Evolutionary conservation across 768 basidiomycete species (phyloP).

Genomic region (Russula brevipes): DNA sequence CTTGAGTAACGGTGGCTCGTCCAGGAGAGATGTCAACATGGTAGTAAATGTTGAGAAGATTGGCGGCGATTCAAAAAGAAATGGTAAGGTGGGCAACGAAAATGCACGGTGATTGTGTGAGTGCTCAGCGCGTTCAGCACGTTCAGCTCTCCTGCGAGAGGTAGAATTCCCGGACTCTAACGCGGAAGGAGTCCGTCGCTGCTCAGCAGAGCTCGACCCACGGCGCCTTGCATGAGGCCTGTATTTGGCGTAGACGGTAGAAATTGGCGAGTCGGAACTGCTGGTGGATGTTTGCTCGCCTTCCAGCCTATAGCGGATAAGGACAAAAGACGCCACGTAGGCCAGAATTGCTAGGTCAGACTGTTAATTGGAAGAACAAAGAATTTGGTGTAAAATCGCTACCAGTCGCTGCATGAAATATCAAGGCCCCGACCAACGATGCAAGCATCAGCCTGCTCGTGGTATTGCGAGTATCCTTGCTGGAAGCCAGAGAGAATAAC

Average conservation of each 20-base stretch:
- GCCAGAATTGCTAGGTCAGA: constrained; percentile 16
- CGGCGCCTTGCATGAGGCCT: neutral
- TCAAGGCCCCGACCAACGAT: constrained; percentile 13
- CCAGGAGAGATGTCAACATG: neutral
- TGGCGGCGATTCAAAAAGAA: neutral
- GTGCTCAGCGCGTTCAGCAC: neutral
- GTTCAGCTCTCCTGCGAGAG: neutral
- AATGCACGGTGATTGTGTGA: neutral
- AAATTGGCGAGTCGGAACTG: neutral
- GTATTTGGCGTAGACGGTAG: constrained; percentile 7
- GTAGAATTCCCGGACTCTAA: constrained; percentile 10
- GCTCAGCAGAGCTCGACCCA: neutral
- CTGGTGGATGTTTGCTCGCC: neutral
- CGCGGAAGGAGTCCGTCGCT: neutral
- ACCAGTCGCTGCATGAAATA: constrained; percentile 22
- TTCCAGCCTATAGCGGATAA: constrained; percentile 15
- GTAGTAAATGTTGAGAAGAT: neutral
- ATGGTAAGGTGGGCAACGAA: neutral
- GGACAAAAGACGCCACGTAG: constrained; percentile 20
- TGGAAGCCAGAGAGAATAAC: constrained; percentile 20
- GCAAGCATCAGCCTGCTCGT: constrained; percentile 13
- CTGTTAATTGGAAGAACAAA: neutral
- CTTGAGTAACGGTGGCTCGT: constrained; percentile 14
- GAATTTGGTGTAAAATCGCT: neutral
- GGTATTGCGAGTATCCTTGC: neutral